phyloP scores from a whole-genome alignment of 164 flowering plant species.

The Annona squamosa region DNA sequence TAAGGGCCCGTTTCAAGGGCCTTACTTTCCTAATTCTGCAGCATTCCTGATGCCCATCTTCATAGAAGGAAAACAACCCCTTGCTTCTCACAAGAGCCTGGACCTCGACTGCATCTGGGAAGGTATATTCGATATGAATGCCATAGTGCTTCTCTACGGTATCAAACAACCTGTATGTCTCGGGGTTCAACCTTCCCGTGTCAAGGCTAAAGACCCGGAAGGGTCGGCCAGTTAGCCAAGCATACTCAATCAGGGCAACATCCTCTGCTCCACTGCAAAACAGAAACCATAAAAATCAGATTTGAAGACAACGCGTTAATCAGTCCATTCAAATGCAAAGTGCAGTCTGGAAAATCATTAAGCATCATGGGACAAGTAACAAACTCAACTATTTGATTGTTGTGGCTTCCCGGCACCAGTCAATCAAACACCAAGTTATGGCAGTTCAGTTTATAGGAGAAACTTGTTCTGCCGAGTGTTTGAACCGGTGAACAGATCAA shows the following conservation, averaged over 20 bases:
- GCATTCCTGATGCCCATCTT: conserved; percentile 97
- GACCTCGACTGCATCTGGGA: conserved; percentile 92
- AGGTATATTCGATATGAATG: conserved; percentile 87
- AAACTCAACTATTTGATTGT: no score
- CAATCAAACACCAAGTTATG: no score
- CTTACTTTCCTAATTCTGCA: conserved; percentile 93
- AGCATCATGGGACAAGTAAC: no score
- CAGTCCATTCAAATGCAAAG: background rate
- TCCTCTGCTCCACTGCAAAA: conserved; percentile 95
- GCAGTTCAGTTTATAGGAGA: no score
- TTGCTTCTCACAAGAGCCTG: conserved; percentile 81
- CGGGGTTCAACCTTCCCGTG: conserved; percentile 90
- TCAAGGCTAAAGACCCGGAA: conserved; percentile 92
- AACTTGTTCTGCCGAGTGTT: no score
- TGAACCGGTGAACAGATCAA: no score
- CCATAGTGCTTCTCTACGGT: conserved; percentile 76
- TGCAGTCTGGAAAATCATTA: background rate
- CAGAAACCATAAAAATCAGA: background rate
- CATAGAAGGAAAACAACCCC: conserved; percentile 86
- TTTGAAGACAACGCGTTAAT: background rate
- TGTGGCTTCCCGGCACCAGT: no score
- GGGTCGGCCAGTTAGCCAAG: conserved; percentile 78
- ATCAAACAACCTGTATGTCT: conserved; percentile 73
- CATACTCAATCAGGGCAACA: conserved; percentile 91
- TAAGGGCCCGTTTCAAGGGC: conserved; percentile 82